These are phyloP conservation scores for Sechiopsis laciniata DNA, from an alignment of 306 rosid genomes.

Conservation along the genomic window DNA sequence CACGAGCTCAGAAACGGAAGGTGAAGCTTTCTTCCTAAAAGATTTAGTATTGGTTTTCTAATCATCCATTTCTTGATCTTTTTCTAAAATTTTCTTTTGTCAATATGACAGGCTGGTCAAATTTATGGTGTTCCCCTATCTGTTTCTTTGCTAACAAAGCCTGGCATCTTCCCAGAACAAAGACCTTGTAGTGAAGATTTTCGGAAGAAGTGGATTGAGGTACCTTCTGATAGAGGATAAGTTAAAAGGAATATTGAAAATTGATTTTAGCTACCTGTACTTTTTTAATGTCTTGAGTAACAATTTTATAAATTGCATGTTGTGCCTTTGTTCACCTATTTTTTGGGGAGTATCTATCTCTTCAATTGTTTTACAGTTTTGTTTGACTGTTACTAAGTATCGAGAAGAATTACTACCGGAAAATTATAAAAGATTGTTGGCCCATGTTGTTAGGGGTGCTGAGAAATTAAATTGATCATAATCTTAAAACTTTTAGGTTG, in stretches of 20 bases:
- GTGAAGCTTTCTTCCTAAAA: slow-evolving; percentile 37
- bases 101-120: slow-evolving; percentile 85
- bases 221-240: slow-evolving; percentile 22
- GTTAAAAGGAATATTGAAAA: slow-evolving; percentile 2
- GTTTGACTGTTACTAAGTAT: neutral
- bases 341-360: neutral
- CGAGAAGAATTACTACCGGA: neutral
- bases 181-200: slow-evolving; percentile 67
- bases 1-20: slow-evolving; percentile 95
- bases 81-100: slow-evolving; percentile 20
- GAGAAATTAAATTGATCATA: neutral
- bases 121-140: slow-evolving; percentile 86
- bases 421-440: neutral
- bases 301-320: neutral
- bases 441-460: neutral
- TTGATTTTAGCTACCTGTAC: neutral
- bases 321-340: neutral
- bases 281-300: neutral
- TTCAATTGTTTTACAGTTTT: neutral
- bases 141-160: slow-evolving; percentile 65
- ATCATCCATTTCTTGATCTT: slow-evolving; percentile 4
- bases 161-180: slow-evolving; percentile 74
- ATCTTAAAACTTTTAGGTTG: neutral
- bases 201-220: slow-evolving; percentile 96
- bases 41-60: slow-evolving; percentile 9